Evolutionary conservation across 2,329 filamentous ascomycete genomes (phyloP), one percentile per base, ranked within the genome.

Genomic region (Hypoxylon sp.): DNA sequence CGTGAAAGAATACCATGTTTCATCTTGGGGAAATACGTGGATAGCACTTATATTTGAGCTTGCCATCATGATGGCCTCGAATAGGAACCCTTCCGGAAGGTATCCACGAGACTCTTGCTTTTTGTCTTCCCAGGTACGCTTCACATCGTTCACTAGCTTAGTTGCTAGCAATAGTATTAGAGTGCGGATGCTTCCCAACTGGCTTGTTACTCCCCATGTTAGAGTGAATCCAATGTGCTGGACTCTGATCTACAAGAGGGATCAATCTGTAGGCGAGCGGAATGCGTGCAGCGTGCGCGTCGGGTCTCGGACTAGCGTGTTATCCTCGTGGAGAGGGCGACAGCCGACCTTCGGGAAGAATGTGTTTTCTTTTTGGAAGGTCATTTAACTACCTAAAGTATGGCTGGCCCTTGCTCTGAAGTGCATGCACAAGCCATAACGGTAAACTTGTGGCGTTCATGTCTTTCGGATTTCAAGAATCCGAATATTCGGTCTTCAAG

Each of bases 391-490:
- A 11, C n/a, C n/a, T n/a, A n/a, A n/a, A 17, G 9, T 48, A 36
- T 49, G 49, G 30, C 14, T 41, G 49, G 43, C 13, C 13, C 13
- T 14, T 48, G 46, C 19, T 9, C 30, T 41, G 19, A 41, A 46
- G 38, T 34, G 14, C 14, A 17, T 11, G 17, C n/a, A 41, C 17
- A 28, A 52, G 45, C 45, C 32, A 38, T 63, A 46, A 48, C 52
- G 34, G 57, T 48, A 62, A 17, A 51, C 14, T 43, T 48, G 60
- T 60, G 63, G 48, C 60, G 60, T 21, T 43, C 48, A n/a, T 69
- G 63, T 70, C 63, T 64, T 59, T 43, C 68, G 65, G 63, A 9
- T 48, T 63, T 43, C 21, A n/a, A 48, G 6, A 36, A 57, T 9
- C 62, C 51, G 66, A 61, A 17, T 21, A 51, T 13, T 53, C 45